These are phyloP conservation scores for Sugiyamaella novakii DNA, from an alignment of 1,139 yeast species.

Conservation along the genomic window DNA sequence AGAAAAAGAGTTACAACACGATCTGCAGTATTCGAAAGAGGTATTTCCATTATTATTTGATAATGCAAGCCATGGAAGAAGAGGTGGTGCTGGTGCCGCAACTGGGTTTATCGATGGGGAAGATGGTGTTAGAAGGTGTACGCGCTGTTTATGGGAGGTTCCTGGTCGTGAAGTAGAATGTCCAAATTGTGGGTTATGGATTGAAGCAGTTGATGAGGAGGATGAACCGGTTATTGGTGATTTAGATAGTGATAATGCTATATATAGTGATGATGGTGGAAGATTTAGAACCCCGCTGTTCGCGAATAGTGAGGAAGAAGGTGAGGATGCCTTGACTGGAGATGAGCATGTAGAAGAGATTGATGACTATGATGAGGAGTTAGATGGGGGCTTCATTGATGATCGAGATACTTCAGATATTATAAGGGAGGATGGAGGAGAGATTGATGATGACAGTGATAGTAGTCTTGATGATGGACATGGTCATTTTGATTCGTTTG, in stretches of 20 bases:
- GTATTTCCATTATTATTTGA: constrained; percentile 32
- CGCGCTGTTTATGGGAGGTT: constrained; percentile 37
- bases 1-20: constrained; percentile 28
- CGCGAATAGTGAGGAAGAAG: constrained; percentile 16
- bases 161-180: constrained; percentile 27
- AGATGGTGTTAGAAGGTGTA: constrained; percentile 35
- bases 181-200: constrained; percentile 30
- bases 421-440: constrained; percentile 13
- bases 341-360: constrained; percentile 19
- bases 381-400: constrained; percentile 23
- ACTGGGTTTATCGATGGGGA: constrained; percentile 31
- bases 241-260: neutral
- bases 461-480: constrained; percentile 3
- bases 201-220: constrained; percentile 22
- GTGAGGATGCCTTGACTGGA: constrained; percentile 14
- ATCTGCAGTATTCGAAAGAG: constrained; percentile 24
- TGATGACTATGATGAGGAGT: constrained; percentile 23
- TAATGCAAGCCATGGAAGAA: constrained; percentile 20
- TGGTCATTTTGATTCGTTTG: constrained; percentile 6
- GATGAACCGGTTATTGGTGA: constrained; percentile 18
- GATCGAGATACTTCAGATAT: constrained; percentile 15
- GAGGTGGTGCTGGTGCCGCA: constrained; percentile 14
- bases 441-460: neutral
- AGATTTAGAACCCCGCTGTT: constrained; percentile 6
- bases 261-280: constrained; percentile 7